Evolutionary conservation across 1,139 yeast species (phyloP), one percentile per base, ranked within the genome.

Genomic region (Protomyces lactucae-debilis): DNA sequence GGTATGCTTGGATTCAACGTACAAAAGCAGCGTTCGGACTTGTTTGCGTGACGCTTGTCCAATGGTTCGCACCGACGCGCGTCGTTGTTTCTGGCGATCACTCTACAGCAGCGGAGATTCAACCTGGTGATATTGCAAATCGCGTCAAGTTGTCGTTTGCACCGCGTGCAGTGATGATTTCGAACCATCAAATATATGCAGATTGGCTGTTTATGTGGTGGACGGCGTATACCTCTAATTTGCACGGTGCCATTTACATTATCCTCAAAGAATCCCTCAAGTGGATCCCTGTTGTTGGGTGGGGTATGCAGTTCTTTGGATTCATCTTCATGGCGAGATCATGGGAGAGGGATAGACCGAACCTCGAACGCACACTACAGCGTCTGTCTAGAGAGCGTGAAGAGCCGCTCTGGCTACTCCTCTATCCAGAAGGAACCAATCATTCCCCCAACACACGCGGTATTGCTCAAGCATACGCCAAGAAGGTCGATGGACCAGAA

Each of bases 181-280:
- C 95, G 21, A 93, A 93, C 73, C 99, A 93, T 75, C 98, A 92
- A 25, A 55, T 61, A 16, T 61, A 93, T 73, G 85, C 95, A 3
- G 99, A 93, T 75, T 93, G 99, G 99, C 81, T 89, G 21, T 91
- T 84, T 72, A 73, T 91, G 65, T 93, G 99, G 99, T 93, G 90
- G 84, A 71, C 89, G 37, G 79, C 90, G 0, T 88, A 89, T 73
- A 81, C 92, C 2, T 83, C 90, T 5, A 76, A 80, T 37, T 75
- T 86, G 63, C 83, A 85, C 9, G 88, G 88, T 14, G 82, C 84
- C 67, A 78, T 86, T 18, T 83, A 84, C 65, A 88, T 88, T 70
- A 84, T 92, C 69, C 80, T 93, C 72, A 87, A 93, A 75, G 88
- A 87, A 70, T 92, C 95, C 35, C 76, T 93, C 68, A 81, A 83